These are phyloP conservation scores for Fusarium sterilihyphosum DNA, from an alignment of 2,329 filamentous ascomycete species.

Conservation along the genomic window DNA sequence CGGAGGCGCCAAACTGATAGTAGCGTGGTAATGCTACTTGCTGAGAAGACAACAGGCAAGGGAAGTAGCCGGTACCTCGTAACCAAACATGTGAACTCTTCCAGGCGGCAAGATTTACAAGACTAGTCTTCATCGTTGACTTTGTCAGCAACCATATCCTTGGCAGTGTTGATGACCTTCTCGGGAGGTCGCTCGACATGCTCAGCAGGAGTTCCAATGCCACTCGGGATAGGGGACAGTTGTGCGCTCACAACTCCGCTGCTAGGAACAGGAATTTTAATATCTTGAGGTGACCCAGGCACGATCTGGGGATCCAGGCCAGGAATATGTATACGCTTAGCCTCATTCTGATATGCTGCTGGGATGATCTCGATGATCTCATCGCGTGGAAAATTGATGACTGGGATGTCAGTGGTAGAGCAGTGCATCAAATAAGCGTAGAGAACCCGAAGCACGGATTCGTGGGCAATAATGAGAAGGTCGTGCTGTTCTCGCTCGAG, in stretches of 20 bases:
- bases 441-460: conserved; percentile 94
- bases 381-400: conserved; percentile 90
- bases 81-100: background rate
- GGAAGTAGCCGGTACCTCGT: background rate
- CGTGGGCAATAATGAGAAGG: conserved; percentile 97
- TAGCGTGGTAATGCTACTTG: background rate
- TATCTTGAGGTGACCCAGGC: conserved; percentile 81
- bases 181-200: conserved; percentile 56
- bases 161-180: conserved; percentile 60
- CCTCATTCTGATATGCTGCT: conserved; percentile 95
- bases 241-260: conserved; percentile 48
- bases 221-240: conserved; percentile 60
- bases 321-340: conserved; percentile 88
- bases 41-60: background rate
- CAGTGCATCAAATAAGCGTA: conserved; percentile 99
- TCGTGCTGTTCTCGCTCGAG: conserved; percentile 97
- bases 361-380: conserved; percentile 99
- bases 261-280: conserved; percentile 77
- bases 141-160: conserved; percentile 63
- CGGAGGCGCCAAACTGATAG: background rate
- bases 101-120: background rate
- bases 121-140: conserved; percentile 62
- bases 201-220: conserved; percentile 58
- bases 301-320: conserved; percentile 72
- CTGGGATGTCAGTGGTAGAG: conserved; percentile 92